These are phyloP conservation scores for Aurinia saxatilis DNA, from an alignment of 345 rosid species.

Conservation along the genomic window DNA sequence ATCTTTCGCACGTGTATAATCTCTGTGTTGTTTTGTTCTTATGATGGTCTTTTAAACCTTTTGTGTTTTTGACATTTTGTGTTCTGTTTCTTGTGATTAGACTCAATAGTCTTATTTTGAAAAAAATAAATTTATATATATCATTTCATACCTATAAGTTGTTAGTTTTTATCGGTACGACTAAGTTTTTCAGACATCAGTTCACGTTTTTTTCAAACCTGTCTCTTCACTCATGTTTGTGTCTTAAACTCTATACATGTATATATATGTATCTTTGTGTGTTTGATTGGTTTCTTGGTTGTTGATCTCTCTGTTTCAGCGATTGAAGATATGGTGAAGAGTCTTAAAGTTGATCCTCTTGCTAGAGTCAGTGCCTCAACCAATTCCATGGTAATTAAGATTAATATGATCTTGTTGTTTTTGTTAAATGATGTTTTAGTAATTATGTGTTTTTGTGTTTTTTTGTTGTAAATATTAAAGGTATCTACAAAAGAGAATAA, in stretches of 20 bases:
- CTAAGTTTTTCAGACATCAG: slow-evolving; percentile 28
- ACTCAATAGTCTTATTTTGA: slow-evolving; percentile 16
- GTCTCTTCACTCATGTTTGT: slow-evolving; percentile 4
- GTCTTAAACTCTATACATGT: not conserved
- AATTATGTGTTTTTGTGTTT: not conserved
- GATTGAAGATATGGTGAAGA: slow-evolving; percentile 31
- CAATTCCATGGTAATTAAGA: slow-evolving; percentile 33
- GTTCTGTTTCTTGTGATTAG: slow-evolving; percentile 20
- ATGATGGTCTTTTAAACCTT: slow-evolving; percentile 7
- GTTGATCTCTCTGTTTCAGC: slow-evolving; percentile 26
- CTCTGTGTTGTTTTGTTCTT: slow-evolving; percentile 15
- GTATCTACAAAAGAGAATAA: slow-evolving; percentile 26
- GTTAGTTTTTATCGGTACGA: slow-evolving; percentile 29
- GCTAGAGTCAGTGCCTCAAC: slow-evolving; percentile 22
- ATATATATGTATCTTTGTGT: not conserved
- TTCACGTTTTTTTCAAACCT: slow-evolving; percentile 28
- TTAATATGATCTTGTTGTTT: not conserved
- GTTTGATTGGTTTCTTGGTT: slow-evolving; percentile 5
- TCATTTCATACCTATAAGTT: not conserved
- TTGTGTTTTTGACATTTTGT: slow-evolving; percentile 18
- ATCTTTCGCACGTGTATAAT: not conserved
- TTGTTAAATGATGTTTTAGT: not conserved
- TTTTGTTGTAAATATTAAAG: too few species aligned
- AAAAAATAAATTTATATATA: not conserved
- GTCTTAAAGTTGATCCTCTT: slow-evolving; percentile 31